Base-by-base conservation (phyloP, 768 basidiomycete species). In the Xerocomellus dryophilus region DNA sequence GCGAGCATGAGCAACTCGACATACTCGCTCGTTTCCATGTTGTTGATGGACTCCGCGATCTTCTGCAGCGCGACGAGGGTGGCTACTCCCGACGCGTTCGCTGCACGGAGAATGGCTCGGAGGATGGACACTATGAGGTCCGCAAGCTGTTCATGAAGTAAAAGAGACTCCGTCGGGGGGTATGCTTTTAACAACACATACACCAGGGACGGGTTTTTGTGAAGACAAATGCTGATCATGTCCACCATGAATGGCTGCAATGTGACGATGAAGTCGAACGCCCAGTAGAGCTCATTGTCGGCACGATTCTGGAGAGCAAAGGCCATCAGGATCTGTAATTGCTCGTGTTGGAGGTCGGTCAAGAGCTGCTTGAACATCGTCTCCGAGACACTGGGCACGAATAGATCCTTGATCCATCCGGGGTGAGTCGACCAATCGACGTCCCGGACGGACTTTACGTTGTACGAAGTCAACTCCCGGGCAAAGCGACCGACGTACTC, bases 41-140 rank as follows among this genome's bases (percentile, higher is more conserved):
- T 40, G 2, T 73, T 72, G 50, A 86, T 73, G n/a, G 76, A 71
- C 14, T 57, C 62, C 0, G 76, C 68, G 3, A 85, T 62, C 56
- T 82, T 83, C 53, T 86, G 83, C 29, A 86, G 53, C 0, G 80
- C 83, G 1, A 80, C 82, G 17, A 86, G 76, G 18, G 79, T 73
- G 1, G 82, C 81, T 8, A 85, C 78, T 1, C 78, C 76, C 6
- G 82, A 69, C 1, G 73, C 62, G 50, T 85, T 83, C 3, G 83
- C 82, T 4, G 78, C 80, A 4, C 80, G 75, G 32, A 86, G 69
- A 45, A 86, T 71, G 41, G 73, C 77, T 27, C 71, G 74, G 9
- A 82, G 53, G 25, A 86, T 71, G 5, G 50, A n/a, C 60, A 62
- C 1, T 61, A 59, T 14, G 74, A 62, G 25, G 56, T 57, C 18